phyloP scores from a whole-genome alignment of 371 early-diverging fungal species.

The Mucor plumbeus region DNA sequence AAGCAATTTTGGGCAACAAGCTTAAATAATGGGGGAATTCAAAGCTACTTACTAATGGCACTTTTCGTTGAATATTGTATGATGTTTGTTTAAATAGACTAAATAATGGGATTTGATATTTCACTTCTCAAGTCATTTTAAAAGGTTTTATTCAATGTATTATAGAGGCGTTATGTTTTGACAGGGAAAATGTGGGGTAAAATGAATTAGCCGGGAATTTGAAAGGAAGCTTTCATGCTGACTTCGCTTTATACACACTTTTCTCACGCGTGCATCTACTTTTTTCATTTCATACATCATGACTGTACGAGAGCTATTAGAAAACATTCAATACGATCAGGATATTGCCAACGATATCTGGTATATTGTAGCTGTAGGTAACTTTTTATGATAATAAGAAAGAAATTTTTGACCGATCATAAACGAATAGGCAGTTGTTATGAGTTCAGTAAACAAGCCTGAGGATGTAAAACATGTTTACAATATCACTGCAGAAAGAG shows the following conservation, averaged over 20 bases:
- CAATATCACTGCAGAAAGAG: slow-evolving; percentile 14
- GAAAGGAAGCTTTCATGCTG: not conserved
- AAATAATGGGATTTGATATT: no score
- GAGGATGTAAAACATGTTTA: slow-evolving; percentile 41
- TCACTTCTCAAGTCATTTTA: no score
- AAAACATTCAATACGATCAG: slow-evolving; percentile 11
- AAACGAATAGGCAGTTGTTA: slow-evolving; percentile 33
- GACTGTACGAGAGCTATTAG: slow-evolving; percentile 10
- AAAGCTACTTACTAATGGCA: no score
- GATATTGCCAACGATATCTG: slow-evolving; percentile 19
- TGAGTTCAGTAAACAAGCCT: slow-evolving; percentile 41
- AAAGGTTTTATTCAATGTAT: no score
- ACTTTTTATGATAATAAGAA: not conserved
- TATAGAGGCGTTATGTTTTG: no score
- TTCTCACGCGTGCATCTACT: not conserved
- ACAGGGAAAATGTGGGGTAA: not conserved
- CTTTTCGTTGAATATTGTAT: no score
- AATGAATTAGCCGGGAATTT: not conserved
- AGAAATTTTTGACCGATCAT: not conserved
- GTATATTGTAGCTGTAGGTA: slow-evolving; percentile 24
- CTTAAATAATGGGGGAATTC: no score
- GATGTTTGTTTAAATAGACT: no score
- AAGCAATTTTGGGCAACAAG: no score
- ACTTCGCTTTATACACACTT: not conserved
- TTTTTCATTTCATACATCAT: not conserved